Conservation (phyloP, 257 asterid species). For the Nemophila menziesii region DNA sequence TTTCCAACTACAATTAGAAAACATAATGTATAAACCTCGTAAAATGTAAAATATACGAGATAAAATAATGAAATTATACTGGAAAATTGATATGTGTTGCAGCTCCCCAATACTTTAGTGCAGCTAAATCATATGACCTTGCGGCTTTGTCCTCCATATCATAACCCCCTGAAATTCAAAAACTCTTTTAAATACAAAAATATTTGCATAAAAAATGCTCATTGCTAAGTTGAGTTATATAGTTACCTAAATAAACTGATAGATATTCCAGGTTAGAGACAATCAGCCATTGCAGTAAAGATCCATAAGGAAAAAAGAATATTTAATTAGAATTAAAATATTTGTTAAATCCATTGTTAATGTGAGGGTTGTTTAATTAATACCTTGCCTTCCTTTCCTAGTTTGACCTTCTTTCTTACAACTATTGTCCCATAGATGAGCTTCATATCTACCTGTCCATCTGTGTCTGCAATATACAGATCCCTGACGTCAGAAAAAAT, state of each 20-base stretch:
- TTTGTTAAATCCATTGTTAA: not conserved
- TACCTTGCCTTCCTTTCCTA: conserved; percentile 97
- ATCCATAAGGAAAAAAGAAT: conserved; percentile 19
- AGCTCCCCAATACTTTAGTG: conserved; percentile 97
- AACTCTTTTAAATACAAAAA: conserved; percentile 7
- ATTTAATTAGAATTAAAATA: not conserved
- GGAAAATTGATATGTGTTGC: conserved; percentile 90
- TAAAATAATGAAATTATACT: conserved; percentile 20
- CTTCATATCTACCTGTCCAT: conserved; percentile 99
- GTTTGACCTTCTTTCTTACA: conserved; percentile 99
- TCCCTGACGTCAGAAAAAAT: conserved; percentile 1
- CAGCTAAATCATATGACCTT: conserved; percentile 92
- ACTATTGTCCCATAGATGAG: conserved; percentile 97
- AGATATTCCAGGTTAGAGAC: not conserved
- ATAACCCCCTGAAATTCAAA: conserved; percentile 63
- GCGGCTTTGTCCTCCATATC: conserved; percentile 99
- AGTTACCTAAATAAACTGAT: conserved; percentile 82
- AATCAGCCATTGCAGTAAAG: conserved; percentile 5
- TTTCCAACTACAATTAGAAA: conserved; percentile 47
- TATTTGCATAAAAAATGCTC: not conserved
- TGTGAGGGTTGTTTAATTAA: conserved; percentile 5
- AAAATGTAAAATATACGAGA: not conserved
- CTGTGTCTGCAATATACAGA: conserved; percentile 47
- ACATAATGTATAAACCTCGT: not conserved
- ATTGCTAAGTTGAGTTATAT: not conserved